Evolutionary conservation across 805 yeast genomes (phyloP), one percentile per base, ranked within the genome.

Genomic region (Candida montana): DNA sequence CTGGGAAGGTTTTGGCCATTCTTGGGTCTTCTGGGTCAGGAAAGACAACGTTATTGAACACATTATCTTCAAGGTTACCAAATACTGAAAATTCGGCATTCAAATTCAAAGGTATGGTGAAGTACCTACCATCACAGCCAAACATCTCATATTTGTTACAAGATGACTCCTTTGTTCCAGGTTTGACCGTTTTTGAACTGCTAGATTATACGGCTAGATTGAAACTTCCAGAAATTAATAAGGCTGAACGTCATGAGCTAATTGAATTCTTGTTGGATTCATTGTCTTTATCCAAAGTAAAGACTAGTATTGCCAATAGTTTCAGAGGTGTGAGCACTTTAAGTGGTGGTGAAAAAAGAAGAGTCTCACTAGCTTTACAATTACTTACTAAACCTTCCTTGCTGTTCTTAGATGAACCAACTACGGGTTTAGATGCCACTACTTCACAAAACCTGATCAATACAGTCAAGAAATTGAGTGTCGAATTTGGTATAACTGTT

Each of bases 21-120:
- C 73, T 88, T 66, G 96, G 95, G 3, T 91, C 95, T 0, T 82
- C 90, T 0, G 95, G 95, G 0, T 78, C 88, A 3, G 95, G 95
- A 4, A 87, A 88, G 54, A 87, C 95, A 0, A 84, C 95, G 0
- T 58, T 87, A 33, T 64, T 87, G 18, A 87, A 87, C 55, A 76
- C 77, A 0, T 57, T 83, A 36, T 79, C 87, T 0, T 72, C 76
- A 35, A 59, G 83, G 48, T 65, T 72, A 16, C 51, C 58, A 35
- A 37, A 27, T 21, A 23, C 42, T 42, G 47, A 31, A 5, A 47
- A 47, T 13, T 34, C 44, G 18, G 68, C 67, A 9, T 58, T 78
- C 46, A 47, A 43, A 2, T 67, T 72, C 43, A 53, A 57, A 3
- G 83, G 83, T 1, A 46, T 60, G 19, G 61, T 77, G 13, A 55